These are phyloP conservation scores for Candida dubliniensis DNA, from an alignment of 1,139 yeast genomes.

Conservation along the genomic window DNA sequence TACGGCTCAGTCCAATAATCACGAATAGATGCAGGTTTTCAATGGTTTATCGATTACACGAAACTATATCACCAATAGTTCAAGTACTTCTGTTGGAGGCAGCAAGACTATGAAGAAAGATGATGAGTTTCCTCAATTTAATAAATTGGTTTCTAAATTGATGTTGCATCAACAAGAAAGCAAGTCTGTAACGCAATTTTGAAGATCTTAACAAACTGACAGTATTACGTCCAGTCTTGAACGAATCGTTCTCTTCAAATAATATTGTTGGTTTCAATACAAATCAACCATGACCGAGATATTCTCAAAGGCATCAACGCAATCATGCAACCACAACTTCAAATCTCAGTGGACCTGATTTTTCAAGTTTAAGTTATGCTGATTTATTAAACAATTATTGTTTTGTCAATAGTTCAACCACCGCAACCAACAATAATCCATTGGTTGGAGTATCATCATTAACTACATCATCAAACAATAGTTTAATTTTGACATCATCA, in stretches of 20 bases:
- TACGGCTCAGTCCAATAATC: too few species aligned
- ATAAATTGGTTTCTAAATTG: constrained; percentile 22
- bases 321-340: not conserved
- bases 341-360: constrained; percentile 5
- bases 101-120: not conserved
- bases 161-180: constrained; percentile 11
- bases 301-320: constrained; percentile 12
- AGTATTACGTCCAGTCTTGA: constrained; percentile 24
- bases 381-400: constrained; percentile 35
- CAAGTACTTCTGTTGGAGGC: too few species aligned
- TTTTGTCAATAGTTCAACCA: constrained; percentile 26
- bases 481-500: constrained; percentile 1
- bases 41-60: too few species aligned
- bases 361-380: constrained; percentile 26
- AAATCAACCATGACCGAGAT: constrained; percentile 8
- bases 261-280: constrained; percentile 18
- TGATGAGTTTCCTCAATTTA: constrained; percentile 22
- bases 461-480: constrained; percentile 1
- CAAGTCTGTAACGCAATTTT: constrained; percentile 8
- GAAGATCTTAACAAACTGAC: constrained; percentile 7
- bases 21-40: too few species aligned
- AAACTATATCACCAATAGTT: too few species aligned
- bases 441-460: too few species aligned
- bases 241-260: constrained; percentile 25
- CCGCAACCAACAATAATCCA: not conserved